Evolutionary conservation across 176 grass and related monocot genomes (phyloP).

Genomic region (Miscanthus lutarioriparius): DNA sequence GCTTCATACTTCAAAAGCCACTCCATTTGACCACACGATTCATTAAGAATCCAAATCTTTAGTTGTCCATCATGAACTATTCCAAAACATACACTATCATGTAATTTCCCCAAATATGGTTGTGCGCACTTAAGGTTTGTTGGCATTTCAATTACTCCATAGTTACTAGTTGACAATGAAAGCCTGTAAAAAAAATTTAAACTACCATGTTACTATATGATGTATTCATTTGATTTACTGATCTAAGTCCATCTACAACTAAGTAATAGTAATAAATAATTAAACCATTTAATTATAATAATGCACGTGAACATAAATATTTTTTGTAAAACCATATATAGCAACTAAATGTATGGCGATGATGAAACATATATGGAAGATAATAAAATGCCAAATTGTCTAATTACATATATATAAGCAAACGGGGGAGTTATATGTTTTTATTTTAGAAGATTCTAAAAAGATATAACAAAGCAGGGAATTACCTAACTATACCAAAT

Average conservation of each 20-base stretch:
- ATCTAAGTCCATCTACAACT: too few species aligned
- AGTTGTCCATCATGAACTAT: neutral
- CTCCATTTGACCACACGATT: neutral
- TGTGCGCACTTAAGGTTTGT: neutral
- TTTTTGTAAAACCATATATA: too few species aligned
- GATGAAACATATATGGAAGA: neutral
- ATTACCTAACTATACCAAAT: too few species aligned
- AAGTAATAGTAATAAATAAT: too few species aligned
- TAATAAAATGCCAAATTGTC: too few species aligned
- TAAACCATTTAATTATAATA: too few species aligned
- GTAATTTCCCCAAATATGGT: neutral
- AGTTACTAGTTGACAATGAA: neutral
- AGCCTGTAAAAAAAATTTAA: neutral
- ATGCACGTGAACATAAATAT: too few species aligned
- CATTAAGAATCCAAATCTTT: slow-evolving; percentile 1
- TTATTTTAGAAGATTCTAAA: too few species aligned
- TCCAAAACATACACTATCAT: neutral
- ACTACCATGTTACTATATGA: neutral
- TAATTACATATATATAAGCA: too few species aligned
- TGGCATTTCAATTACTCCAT: neutral
- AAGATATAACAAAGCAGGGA: too few species aligned
- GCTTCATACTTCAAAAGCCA: neutral
- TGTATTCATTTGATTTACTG: too few species aligned
- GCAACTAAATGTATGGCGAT: neutral
- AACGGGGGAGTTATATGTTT: too few species aligned